These are phyloP conservation scores for Claviceps sp. DNA, from an alignment of 2,329 filamentous ascomycete species.

Conservation along the genomic window DNA sequence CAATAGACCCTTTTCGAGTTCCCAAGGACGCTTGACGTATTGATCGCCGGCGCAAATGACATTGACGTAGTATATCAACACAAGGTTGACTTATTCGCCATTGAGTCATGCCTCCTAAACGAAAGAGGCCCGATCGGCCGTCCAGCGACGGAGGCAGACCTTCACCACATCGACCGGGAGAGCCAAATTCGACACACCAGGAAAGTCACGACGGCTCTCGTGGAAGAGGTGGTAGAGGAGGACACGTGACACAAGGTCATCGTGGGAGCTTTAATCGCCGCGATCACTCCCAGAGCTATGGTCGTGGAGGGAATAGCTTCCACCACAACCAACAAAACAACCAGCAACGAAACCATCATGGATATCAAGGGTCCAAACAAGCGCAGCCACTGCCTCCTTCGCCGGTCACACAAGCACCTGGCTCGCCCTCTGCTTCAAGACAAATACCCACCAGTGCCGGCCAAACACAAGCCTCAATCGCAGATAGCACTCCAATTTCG, in stretches of 20 bases:
- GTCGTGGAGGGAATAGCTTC: constrained; percentile 14
- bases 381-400: constrained; percentile 12
- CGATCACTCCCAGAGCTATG: constrained; percentile 31
- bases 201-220: constrained; percentile 40
- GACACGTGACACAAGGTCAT: constrained; percentile 25
- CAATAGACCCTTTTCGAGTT: not conserved
- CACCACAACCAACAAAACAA: constrained; percentile 8
- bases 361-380: constrained; percentile 9
- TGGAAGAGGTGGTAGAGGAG: constrained; percentile 26
- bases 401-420: constrained; percentile 9
- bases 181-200: constrained; percentile 42
- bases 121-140: constrained; percentile 42
- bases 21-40: not conserved
- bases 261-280: constrained; percentile 36
- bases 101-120: constrained; percentile 41
- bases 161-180: constrained; percentile 48
- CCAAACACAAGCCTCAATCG: constrained; percentile 6
- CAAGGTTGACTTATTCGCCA: constrained; percentile 7
- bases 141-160: constrained; percentile 38
- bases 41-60: constrained; percentile 18
- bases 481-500: constrained; percentile 6
- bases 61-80: constrained; percentile 12
- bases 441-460: constrained; percentile 5
- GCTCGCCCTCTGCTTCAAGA: constrained; percentile 3
- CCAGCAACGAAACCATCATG: constrained; percentile 9